These are phyloP conservation scores for Coprinopsis sp. DNA, from an alignment of 768 basidiomycete species.

Conservation along the genomic window DNA sequence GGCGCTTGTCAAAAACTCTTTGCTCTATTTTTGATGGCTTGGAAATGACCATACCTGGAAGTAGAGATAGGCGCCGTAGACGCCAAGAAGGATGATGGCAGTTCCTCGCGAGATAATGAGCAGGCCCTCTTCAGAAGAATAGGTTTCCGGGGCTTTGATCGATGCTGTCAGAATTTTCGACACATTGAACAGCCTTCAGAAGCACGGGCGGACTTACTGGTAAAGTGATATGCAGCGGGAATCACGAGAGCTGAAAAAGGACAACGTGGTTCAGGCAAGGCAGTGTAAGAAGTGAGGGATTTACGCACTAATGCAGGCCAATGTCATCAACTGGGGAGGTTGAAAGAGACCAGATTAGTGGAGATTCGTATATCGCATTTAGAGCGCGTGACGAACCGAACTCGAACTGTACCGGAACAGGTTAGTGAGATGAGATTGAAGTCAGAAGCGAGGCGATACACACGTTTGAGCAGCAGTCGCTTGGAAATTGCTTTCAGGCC, in stretches of 20 bases:
- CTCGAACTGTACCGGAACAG: conserved; percentile 33
- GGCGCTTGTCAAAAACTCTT: background rate
- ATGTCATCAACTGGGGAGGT: conserved; percentile 62
- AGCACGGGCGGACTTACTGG: conserved; percentile 18
- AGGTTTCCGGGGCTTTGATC: background rate
- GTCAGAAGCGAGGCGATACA: conserved; percentile 24
- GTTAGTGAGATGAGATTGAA: conserved; percentile 5
- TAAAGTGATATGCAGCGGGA: conserved; percentile 78
- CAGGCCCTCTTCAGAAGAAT: conserved; percentile 41
- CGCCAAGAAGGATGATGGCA: conserved; percentile 63
- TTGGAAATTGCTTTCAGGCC: conserved; percentile 68
- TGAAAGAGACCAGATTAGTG: background rate
- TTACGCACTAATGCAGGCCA: conserved; percentile 75
- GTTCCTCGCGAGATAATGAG: conserved; percentile 78
- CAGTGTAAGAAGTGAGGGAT: background rate
- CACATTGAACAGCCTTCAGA: too few species aligned
- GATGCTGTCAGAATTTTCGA: background rate
- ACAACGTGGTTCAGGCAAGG: conserved; percentile 3
- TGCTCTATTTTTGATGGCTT: background rate
- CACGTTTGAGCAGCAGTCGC: conserved; percentile 85
- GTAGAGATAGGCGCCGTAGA: conserved; percentile 70
- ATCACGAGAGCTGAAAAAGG: conserved; percentile 66
- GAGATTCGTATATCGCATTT: background rate
- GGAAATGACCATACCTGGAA: conserved; percentile 55
- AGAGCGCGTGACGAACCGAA: conserved; percentile 30